Evolutionary conservation across 2,329 filamentous ascomycete species (phyloP), one percentile per base, ranked within the genome.

Genomic region (Cordyceps fumosorosea): DNA sequence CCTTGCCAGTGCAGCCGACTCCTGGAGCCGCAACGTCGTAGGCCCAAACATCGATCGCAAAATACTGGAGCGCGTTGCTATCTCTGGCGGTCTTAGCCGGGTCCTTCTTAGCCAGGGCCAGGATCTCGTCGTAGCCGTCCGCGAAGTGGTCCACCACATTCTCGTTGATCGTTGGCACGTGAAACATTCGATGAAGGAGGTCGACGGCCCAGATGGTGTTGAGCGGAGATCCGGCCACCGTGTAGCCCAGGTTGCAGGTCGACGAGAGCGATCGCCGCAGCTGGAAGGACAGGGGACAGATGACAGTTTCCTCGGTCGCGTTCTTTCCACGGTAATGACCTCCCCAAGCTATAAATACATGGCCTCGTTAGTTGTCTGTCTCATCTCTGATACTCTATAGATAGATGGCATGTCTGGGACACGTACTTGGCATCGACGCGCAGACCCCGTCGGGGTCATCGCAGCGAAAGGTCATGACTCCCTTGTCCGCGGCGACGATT

Each of bases 391-490:
- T 24, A 22, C 12, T 2, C 18, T 12, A 48, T 20, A 10, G 20
- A 26, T 16, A 45, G 3, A 11, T 18, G 18, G 24, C 34, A 20
- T 12, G 11, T 37, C n/a, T 50, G 29, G 24, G 24, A 20, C 3
- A 69, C 74, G 59, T 67, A 77, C 76, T 69, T 29, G 80, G 76
- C 68, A 78, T 80, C 12, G 70, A 79, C 6, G 65, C 74, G 67
- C 87, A 90, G 74, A 89, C 89, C 22, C 78, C 75, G 66, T 90
- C 88, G 0, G 84, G 80, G 66, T 90, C 84, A 64, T 90, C 88
- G 67, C 88, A 89, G 22, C 87, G 83, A 77, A 89, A 89, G 20
- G 85, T 69, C 52, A 87, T 77, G 29, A 76, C 78, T 0, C 75
- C 75, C 68, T 83, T 84, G 72, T 89, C 81, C 1, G 80, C 84